These are phyloP conservation scores for Anisodus acutangulus DNA, from an alignment of 257 asterid genomes.

Conservation along the genomic window DNA sequence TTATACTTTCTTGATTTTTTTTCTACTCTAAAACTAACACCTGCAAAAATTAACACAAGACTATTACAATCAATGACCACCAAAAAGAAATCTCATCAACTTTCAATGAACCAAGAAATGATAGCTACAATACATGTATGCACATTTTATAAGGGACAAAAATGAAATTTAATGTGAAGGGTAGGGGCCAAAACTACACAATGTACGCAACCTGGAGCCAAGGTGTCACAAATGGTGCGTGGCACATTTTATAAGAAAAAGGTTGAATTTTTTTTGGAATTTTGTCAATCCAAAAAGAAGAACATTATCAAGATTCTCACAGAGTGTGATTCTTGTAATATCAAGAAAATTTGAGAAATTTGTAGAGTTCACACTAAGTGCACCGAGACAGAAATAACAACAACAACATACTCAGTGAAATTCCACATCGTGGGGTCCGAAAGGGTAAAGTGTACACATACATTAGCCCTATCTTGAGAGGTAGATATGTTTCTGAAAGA, in stretches of 20 bases:
- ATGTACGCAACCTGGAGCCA: background rate
- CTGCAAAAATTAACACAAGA: slow-evolving; percentile 37
- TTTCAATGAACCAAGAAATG: background rate
- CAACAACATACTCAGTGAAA: too few relatives aligned
- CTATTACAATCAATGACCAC: background rate
- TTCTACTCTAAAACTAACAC: slow-evolving; percentile 12
- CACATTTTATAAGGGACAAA: background rate
- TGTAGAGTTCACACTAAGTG: slow-evolving; percentile 21
- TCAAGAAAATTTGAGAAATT: background rate
- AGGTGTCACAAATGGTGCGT: background rate
- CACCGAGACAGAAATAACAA: slow-evolving; percentile 41
- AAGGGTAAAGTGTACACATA: slow-evolving; percentile 28
- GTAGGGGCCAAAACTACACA: slow-evolving; percentile 26
- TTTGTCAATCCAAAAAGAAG: slow-evolving; percentile 36
- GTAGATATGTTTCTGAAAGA: slow-evolving; percentile 37
- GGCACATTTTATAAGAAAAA: slow-evolving; percentile 9
- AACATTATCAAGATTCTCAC: slow-evolving; percentile 7
- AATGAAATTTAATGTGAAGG: background rate
- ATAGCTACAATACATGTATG: background rate
- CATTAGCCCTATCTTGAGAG: slow-evolving; percentile 33
- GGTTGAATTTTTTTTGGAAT: slow-evolving; percentile 32
- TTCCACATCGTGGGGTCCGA: slow-evolving; percentile 73
- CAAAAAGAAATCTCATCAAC: background rate
- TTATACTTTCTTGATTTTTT: slow-evolving; percentile 11
- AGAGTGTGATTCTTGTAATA: slow-evolving; percentile 16